A percentile compares a stretch with the other conserved stretches of the same genome.
phyloP scores from a whole-genome alignment of 176 grass and related monocot genomes.

The Oryza brachyantha region DNA sequence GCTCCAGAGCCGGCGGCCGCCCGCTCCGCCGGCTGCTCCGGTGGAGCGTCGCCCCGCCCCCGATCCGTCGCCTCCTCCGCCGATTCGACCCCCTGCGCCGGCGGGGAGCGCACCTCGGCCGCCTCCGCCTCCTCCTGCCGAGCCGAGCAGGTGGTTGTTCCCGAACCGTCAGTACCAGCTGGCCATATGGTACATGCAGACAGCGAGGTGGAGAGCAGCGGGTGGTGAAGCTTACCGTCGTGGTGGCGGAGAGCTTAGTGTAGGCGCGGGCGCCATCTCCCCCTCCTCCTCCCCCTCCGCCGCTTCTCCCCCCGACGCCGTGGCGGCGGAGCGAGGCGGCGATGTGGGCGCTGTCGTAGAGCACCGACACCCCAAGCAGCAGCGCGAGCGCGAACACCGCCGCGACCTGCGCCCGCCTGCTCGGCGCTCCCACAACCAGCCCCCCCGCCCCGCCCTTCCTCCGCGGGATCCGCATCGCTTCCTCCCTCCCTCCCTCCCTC shows the following conservation, averaged over 20 bases:
- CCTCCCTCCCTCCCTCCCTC: background rate
- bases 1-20: background rate
- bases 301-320: background rate
- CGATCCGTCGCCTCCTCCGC: slow-evolving; percentile 2
- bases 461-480: slow-evolving; percentile 43
- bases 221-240: background rate
- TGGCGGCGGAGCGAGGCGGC: slow-evolving; percentile 43
- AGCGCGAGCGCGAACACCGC: slow-evolving; percentile 53
- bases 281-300: background rate
- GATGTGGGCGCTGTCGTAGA: slow-evolving; percentile 62
- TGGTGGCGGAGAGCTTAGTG: slow-evolving; percentile 27
- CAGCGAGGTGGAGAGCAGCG: background rate
- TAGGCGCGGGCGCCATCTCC: background rate
- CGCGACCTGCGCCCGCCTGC: slow-evolving; percentile 50
- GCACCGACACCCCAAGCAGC: slow-evolving; percentile 46
- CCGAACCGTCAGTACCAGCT: background rate
- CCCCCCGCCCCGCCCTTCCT: slow-evolving; percentile 30
- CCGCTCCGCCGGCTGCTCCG: background rate
- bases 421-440: slow-evolving; percentile 30
- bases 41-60: slow-evolving; percentile 7
- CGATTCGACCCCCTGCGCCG: slow-evolving; percentile 29
- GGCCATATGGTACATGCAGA: background rate
- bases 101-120: background rate
- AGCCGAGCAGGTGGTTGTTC: background rate
- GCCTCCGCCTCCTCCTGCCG: slow-evolving; percentile 17